Percentiles rank a stretch among this genome's conserved stretches.
These are phyloP conservation scores for Lipomyces lipofer DNA, from an alignment of 805 yeast genomes.

Conservation along the genomic window DNA sequence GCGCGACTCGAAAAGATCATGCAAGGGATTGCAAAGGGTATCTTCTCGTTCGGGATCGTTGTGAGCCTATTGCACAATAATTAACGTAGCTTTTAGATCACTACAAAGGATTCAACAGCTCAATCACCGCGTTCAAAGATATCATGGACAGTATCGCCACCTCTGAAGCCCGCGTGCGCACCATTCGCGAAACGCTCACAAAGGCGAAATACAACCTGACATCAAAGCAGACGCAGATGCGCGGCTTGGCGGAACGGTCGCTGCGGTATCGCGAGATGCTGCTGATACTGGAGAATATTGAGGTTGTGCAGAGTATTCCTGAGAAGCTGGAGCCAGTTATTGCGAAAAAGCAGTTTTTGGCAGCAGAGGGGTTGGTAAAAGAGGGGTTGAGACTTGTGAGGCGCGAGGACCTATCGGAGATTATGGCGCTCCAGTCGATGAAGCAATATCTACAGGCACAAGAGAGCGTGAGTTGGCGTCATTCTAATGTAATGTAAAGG, in stretches of 20 bases:
- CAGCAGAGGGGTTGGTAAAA: slow-evolving; percentile 59
- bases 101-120: slow-evolving; percentile 79
- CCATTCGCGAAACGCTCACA: slow-evolving; percentile 51
- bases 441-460: slow-evolving; percentile 27
- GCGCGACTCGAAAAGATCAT: slow-evolving; percentile 57
- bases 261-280: slow-evolving; percentile 66
- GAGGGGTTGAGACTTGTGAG: slow-evolving; percentile 43
- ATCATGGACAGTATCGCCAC: slow-evolving; percentile 63
- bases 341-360: slow-evolving; percentile 67
- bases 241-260: slow-evolving; percentile 65
- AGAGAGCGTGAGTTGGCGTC: slow-evolving; percentile 12
- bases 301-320: slow-evolving; percentile 58
- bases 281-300: slow-evolving; percentile 67
- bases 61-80: not conserved
- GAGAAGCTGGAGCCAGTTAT: slow-evolving; percentile 63
- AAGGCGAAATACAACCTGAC: slow-evolving; percentile 53
- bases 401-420: slow-evolving; percentile 36
- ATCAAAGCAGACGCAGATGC: slow-evolving; percentile 55
- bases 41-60: slow-evolving; percentile 12
- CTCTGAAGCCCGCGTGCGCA: slow-evolving; percentile 59
- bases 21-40: slow-evolving; percentile 66
- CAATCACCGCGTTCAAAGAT: slow-evolving; percentile 79
- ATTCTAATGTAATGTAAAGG: not conserved
- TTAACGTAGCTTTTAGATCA: slow-evolving; percentile 43
- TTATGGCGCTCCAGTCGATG: slow-evolving; percentile 39